Conservation (phyloP, 2,329 filamentous ascomycete species). For the Beauveria asiatica region DNA sequence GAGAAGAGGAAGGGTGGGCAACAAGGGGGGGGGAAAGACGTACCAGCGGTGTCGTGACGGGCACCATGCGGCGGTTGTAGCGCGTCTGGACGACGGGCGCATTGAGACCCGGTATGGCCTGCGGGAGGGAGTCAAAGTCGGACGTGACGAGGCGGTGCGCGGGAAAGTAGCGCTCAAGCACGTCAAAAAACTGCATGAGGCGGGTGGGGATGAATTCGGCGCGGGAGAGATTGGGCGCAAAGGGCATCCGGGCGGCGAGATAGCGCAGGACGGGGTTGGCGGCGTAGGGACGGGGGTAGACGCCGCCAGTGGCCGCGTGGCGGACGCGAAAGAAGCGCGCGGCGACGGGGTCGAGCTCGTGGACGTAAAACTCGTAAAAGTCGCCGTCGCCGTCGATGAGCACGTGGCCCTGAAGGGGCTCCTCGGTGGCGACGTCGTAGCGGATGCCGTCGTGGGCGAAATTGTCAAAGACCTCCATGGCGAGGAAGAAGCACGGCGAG, state of each 20-base stretch:
- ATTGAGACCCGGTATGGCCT: constrained; percentile 76
- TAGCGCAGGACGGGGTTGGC: constrained; percentile 47
- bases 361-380: constrained; percentile 90
- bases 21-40: constrained; percentile 23
- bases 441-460: constrained; percentile 92
- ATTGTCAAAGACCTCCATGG: constrained; percentile 97
- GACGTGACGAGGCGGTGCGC: constrained; percentile 80
- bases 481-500: constrained; percentile 92
- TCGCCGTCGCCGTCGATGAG: constrained; percentile 79
- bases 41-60: constrained; percentile 84
- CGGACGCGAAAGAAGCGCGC: constrained; percentile 78
- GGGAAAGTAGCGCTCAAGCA: constrained; percentile 81
- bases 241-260: constrained; percentile 56
- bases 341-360: constrained; percentile 71
- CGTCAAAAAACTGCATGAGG: constrained; percentile 94
- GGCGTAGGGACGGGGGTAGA: constrained; percentile 54
- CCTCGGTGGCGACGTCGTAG: constrained; percentile 73
- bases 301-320: constrained; percentile 60
- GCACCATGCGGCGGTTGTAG: constrained; percentile 77
- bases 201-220: constrained; percentile 93
- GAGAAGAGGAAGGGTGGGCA: neutral
- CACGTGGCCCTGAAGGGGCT: constrained; percentile 80
- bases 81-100: constrained; percentile 94
- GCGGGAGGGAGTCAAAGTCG: constrained; percentile 81
- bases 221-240: constrained; percentile 65